These are phyloP conservation scores for Metschnikowia matae DNA, from an alignment of 805 yeast genomes.

Conservation along the genomic window DNA sequence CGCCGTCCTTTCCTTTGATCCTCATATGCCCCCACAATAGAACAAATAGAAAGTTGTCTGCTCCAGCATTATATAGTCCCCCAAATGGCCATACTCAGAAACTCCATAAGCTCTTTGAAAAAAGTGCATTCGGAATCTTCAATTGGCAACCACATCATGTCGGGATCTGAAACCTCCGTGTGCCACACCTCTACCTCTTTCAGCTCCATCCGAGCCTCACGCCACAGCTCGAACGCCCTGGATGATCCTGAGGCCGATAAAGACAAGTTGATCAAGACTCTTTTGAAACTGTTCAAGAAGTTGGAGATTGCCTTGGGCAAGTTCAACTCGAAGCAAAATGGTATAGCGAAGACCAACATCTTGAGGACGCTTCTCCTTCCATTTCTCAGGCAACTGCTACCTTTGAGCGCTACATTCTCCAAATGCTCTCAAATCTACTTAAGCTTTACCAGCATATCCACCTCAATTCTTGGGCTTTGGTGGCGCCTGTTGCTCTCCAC, in stretches of 20 bases:
- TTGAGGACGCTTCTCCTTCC: slow-evolving; percentile 42
- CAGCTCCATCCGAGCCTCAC: background rate
- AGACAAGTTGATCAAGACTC: slow-evolving; percentile 13
- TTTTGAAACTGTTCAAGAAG: slow-evolving; percentile 24
- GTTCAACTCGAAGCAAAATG: slow-evolving; percentile 27
- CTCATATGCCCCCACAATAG: background rate
- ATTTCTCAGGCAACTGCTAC: slow-evolving; percentile 18
- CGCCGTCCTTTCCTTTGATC: background rate
- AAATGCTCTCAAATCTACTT: slow-evolving; percentile 23
- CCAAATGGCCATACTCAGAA: slow-evolving; percentile 3
- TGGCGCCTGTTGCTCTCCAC: slow-evolving; percentile 44
- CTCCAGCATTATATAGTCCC: background rate
- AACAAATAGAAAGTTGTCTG: background rate
- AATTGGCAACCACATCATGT: background rate
- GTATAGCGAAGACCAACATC: slow-evolving; percentile 32
- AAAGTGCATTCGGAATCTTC: slow-evolving; percentile 2
- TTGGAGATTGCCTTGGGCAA: slow-evolving; percentile 43
- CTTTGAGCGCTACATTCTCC: slow-evolving; percentile 20
- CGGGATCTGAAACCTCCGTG: slow-evolving; percentile 1
- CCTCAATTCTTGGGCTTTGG: slow-evolving; percentile 44
- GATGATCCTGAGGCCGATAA: slow-evolving; percentile 5
- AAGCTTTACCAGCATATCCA: slow-evolving; percentile 30
- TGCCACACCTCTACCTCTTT: slow-evolving; percentile 1
- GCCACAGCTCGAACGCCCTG: background rate
- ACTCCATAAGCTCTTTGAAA: slow-evolving; percentile 2